Percentiles rank a stretch among this genome's conserved stretches.
These are phyloP conservation scores for Raffaelea ambrosiae DNA, from an alignment of 2,329 filamentous ascomycete genomes.

Conservation along the genomic window DNA sequence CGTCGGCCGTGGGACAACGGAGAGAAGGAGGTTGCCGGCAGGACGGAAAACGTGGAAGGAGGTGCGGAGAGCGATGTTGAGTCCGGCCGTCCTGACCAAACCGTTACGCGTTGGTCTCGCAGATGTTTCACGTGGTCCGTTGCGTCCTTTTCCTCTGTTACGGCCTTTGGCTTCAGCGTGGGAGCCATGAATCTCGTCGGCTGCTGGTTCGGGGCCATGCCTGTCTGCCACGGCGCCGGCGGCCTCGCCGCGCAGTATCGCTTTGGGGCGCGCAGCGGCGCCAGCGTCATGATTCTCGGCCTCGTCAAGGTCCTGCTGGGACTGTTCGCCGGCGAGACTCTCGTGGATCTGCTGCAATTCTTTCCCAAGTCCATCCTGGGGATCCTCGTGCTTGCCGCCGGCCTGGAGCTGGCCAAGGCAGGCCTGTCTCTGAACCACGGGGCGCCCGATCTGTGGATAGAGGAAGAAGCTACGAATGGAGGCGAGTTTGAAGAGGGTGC, in stretches of 20 bases:
- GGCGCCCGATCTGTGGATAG: conserved; percentile 47
- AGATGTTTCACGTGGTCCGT: no score
- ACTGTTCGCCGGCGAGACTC: conserved; percentile 61
- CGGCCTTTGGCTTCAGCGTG: conserved; percentile 72
- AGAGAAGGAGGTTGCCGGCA: neutral
- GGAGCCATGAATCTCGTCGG: conserved; percentile 74
- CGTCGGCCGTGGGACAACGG: conserved; percentile 5
- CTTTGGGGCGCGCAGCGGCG: conserved; percentile 83
- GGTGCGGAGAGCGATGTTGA: no score
- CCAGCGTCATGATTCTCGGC: conserved; percentile 74
- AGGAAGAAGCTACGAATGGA: conserved; percentile 14
- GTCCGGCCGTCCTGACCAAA: no score
- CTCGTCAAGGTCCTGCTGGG: conserved; percentile 68
- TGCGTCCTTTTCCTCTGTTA: conserved; percentile 64
- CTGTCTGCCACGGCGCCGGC: conserved; percentile 86
- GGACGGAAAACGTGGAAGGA: no score
- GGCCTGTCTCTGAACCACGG: conserved; percentile 76
- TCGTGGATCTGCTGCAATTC: conserved; percentile 59
- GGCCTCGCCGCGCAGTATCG: conserved; percentile 85
- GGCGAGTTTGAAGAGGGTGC: neutral
- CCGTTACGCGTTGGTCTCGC: no score
- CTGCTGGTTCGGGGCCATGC: conserved; percentile 93
- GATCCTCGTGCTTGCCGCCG: conserved; percentile 83
- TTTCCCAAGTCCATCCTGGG: conserved; percentile 76
- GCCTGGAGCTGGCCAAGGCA: conserved; percentile 78